phyloP scores from a whole-genome alignment of 73 alveolate genomes.

The Urostyla sp. region DNA sequence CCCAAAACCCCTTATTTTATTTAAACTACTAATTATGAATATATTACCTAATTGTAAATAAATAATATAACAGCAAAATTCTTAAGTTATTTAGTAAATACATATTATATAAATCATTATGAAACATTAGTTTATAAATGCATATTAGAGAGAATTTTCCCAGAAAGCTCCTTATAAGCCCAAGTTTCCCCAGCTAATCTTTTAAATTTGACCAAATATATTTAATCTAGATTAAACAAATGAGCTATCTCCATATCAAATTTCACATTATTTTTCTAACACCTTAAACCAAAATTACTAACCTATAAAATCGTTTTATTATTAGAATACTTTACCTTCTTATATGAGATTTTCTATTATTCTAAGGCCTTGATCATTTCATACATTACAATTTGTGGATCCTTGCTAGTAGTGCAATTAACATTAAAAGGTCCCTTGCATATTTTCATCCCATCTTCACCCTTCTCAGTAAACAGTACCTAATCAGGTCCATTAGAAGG shows the following conservation, averaged over 20 bases:
- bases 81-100: background rate
- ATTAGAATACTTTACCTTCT: conserved; percentile 7
- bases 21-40: too few relatives aligned
- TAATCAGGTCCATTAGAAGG: conserved; percentile 10
- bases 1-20: too few relatives aligned
- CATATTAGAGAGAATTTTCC: conserved; percentile 52
- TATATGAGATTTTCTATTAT: conserved; percentile 22
- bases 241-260: conserved; percentile 73
- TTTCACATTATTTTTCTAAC: conserved; percentile 64
- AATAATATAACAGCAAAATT: too few relatives aligned
- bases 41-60: too few relatives aligned
- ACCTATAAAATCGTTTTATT: background rate
- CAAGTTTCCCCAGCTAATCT: conserved; percentile 59
- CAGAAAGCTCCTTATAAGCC: conserved; percentile 53
- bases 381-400: conserved; percentile 48
- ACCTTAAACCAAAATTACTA: conserved; percentile 45
- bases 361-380: conserved; percentile 67
- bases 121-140: conserved; percentile 18
- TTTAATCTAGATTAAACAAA: conserved; percentile 53
- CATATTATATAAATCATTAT: background rate
- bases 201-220: conserved; percentile 50
- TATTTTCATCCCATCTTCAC: conserved; percentile 58
- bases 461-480: conserved; percentile 3
- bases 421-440: conserved; percentile 68
- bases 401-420: conserved; percentile 64